phyloP scores from a whole-genome alignment of 306 rosid genomes.

The Cucumis hystrix region DNA sequence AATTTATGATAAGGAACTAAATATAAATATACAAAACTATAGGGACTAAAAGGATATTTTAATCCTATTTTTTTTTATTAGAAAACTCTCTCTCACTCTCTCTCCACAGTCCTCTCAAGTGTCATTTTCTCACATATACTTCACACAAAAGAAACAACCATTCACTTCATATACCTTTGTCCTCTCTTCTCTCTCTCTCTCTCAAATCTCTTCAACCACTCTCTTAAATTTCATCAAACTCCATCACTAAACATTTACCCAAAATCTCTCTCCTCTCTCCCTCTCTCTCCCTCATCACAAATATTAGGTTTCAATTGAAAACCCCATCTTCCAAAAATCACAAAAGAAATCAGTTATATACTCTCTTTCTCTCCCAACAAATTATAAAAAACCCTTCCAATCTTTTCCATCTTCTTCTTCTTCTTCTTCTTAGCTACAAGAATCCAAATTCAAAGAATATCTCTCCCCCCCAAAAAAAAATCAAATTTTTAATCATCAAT shows the following conservation, averaged over 20 bases:
- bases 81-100: not conserved
- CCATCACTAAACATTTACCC: slow-evolving; percentile 26
- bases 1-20: too few species aligned
- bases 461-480: not conserved
- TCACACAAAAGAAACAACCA: slow-evolving; percentile 94
- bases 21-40: too few species aligned
- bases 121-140: slow-evolving; percentile 98
- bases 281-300: slow-evolving; percentile 4
- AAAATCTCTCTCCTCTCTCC: slow-evolving; percentile 13
- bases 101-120: slow-evolving; percentile 41
- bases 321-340: not conserved
- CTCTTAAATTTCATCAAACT: slow-evolving; percentile 36
- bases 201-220: slow-evolving; percentile 70
- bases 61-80: too few species aligned
- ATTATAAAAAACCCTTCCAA: not conserved
- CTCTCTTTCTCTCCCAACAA: not conserved
- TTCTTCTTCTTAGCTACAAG: not conserved
- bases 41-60: not conserved
- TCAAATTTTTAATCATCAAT: not conserved
- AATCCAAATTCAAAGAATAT: not conserved
- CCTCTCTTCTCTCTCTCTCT: slow-evolving; percentile 36
- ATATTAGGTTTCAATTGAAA: not conserved
- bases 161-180: slow-evolving; percentile 81
- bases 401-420: not conserved
- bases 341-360: not conserved